These are phyloP conservation scores for Geopyxis carbonaria DNA, from an alignment of 495 filamentous ascomycete species.

Conservation along the genomic window DNA sequence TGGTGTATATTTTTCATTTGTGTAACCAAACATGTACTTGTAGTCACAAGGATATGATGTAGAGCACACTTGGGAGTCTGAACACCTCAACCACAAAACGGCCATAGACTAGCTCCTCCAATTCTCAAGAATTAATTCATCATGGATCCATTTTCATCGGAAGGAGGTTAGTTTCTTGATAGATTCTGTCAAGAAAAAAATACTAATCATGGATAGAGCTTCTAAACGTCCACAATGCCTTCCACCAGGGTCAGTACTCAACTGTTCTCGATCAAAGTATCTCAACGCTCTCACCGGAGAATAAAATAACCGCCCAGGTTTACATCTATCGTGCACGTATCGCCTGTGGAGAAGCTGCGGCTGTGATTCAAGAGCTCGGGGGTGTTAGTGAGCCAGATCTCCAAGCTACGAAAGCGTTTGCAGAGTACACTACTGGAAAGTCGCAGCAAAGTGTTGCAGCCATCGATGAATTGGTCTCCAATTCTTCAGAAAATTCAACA, in stretches of 20 bases:
- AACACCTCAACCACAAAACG: not conserved
- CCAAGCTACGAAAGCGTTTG: constrained; percentile 58
- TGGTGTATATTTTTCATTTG: no score
- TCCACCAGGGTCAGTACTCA: constrained; percentile 81
- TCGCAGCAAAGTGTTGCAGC: constrained; percentile 41
- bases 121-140: constrained; percentile 16
- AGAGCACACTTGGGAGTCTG: not conserved
- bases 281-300: constrained; percentile 55
- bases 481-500: constrained; percentile 51
- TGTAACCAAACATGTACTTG: no score
- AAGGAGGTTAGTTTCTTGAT: constrained; percentile 43
- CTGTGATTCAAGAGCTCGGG: constrained; percentile 50
- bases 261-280: constrained; percentile 66
- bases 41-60: no score
- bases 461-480: constrained; percentile 47
- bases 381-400: constrained; percentile 56
- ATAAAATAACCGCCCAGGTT: constrained; percentile 59
- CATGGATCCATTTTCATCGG: constrained; percentile 91
- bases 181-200: not conserved
- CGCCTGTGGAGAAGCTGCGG: constrained; percentile 56
- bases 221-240: constrained; percentile 86
- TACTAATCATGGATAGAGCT: constrained; percentile 50
- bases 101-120: not conserved
- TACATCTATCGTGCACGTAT: constrained; percentile 67
- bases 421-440: constrained; percentile 46